Percentiles rank a stretch among this genome's conserved stretches.
Evolutionary conservation across 306 rosid species (phyloP).

Genomic region (Cajanus cajan): DNA sequence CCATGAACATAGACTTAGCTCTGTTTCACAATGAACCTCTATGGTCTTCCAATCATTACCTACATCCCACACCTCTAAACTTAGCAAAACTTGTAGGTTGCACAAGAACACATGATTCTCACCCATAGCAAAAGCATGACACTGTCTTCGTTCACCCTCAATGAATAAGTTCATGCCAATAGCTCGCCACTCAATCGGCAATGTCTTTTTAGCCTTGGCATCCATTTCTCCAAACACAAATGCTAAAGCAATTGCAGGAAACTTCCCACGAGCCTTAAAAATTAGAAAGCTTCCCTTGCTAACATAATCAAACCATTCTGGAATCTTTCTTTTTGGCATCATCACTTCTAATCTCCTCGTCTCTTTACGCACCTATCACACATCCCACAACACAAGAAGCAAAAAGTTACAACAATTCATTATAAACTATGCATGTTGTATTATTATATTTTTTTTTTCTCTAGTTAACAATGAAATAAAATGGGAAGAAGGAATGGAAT

Average conservation of each 20-base stretch:
- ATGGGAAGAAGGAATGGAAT: no score
- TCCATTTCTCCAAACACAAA: background rate
- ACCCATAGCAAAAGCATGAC: accelerated
- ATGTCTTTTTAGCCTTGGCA: no score
- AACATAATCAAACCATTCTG: background rate
- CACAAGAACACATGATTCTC: background rate
- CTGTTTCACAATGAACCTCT: background rate
- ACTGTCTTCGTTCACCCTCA: background rate
- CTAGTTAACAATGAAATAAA: no score
- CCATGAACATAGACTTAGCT: background rate
- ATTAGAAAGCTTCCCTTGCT: background rate
- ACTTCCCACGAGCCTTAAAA: background rate
- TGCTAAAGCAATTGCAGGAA: background rate
- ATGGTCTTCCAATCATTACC: background rate
- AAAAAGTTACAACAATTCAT: no score
- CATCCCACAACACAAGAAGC: no score
- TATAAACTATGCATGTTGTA: no score
- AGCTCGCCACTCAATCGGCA: no score
- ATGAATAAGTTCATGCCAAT: background rate
- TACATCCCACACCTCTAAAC: background rate
- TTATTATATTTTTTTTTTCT: no score
- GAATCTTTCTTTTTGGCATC: background rate
- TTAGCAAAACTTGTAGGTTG: background rate
- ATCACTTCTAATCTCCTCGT: background rate
- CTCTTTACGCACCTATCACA: background rate